Conservation (phyloP, 1,284 basidiomycete species). For the Trichosporon inkin region DNA sequence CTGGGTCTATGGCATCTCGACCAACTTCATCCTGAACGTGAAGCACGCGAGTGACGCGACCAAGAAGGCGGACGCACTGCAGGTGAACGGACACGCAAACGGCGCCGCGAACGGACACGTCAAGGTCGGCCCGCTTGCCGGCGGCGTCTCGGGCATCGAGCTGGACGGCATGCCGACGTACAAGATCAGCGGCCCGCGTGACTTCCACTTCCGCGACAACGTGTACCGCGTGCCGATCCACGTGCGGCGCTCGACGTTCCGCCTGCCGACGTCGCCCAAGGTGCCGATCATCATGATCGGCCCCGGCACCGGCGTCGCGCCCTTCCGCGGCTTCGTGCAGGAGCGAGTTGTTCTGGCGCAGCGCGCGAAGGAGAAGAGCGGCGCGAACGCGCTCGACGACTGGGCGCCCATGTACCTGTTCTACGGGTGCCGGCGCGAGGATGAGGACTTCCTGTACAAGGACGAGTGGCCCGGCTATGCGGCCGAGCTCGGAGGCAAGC, state of each 20-base stretch:
- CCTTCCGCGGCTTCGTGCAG: slow-evolving; percentile 97
- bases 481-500: slow-evolving; percentile 87
- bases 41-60: slow-evolving; percentile 60
- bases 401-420: slow-evolving; percentile 94
- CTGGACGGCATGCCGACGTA: slow-evolving; percentile 54
- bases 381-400: slow-evolving; percentile 76
- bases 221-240: slow-evolving; percentile 85
- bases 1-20: slow-evolving; percentile 77
- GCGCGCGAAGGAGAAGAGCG: slow-evolving; percentile 89
- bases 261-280: slow-evolving; percentile 93
- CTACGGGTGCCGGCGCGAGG: slow-evolving; percentile 85
- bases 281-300: slow-evolving; percentile 98
- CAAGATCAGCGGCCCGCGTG: slow-evolving; percentile 81
- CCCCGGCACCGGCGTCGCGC: slow-evolving; percentile 95
- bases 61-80: neutral
- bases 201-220: slow-evolving; percentile 62
- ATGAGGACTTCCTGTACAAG: slow-evolving; percentile 87
- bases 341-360: slow-evolving; percentile 92
- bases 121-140: slow-evolving; percentile 3
- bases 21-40: slow-evolving; percentile 87
- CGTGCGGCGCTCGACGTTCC: slow-evolving; percentile 90
- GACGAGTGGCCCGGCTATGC: slow-evolving; percentile 90
- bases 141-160: slow-evolving; percentile 8
- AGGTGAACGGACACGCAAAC: neutral
- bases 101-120: neutral